These are phyloP conservation scores for Prototheca wickerhamii DNA, from an alignment of 163 green algal genomes.

Conservation along the genomic window DNA sequence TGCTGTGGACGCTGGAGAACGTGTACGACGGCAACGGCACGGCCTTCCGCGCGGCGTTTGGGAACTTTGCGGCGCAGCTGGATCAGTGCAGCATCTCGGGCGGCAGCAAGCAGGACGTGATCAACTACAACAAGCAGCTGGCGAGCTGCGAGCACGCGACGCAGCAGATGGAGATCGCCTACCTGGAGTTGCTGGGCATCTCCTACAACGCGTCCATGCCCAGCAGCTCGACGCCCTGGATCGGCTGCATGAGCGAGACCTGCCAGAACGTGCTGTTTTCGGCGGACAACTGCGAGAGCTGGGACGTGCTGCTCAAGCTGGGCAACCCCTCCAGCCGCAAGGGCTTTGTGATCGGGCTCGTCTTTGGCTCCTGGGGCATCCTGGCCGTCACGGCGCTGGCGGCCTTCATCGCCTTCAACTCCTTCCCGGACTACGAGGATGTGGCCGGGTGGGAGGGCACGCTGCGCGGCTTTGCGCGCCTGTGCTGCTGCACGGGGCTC, in stretches of 20 bases:
- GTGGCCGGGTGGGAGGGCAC: slow-evolving; percentile 23
- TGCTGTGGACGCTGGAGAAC: background rate
- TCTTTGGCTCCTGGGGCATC: slow-evolving; percentile 17
- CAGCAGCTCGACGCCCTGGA: background rate
- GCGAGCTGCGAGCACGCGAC: background rate
- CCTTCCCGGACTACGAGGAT: slow-evolving; percentile 24
- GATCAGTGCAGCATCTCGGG: background rate
- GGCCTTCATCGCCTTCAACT: slow-evolving; percentile 21
- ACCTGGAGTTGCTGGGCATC: background rate
- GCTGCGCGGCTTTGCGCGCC: background rate
- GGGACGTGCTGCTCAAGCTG: background rate
- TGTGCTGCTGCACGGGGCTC: slow-evolving; percentile 12
- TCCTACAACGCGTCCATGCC: background rate
- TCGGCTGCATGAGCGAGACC: background rate
- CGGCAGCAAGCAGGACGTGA: background rate
- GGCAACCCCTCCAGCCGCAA: slow-evolving; percentile 3
- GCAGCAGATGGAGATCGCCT: background rate
- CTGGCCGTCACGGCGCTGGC: slow-evolving; percentile 9
- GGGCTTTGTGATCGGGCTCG: slow-evolving; percentile 3
- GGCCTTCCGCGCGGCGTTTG: no score
- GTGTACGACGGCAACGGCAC: no score
- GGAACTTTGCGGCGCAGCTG: background rate
- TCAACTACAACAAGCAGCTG: background rate
- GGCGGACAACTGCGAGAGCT: background rate
- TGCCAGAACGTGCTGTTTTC: background rate